These are phyloP conservation scores for Pythium insidiosum DNA, from an alignment of 352 stramenopile species.

Conservation along the genomic window DNA sequence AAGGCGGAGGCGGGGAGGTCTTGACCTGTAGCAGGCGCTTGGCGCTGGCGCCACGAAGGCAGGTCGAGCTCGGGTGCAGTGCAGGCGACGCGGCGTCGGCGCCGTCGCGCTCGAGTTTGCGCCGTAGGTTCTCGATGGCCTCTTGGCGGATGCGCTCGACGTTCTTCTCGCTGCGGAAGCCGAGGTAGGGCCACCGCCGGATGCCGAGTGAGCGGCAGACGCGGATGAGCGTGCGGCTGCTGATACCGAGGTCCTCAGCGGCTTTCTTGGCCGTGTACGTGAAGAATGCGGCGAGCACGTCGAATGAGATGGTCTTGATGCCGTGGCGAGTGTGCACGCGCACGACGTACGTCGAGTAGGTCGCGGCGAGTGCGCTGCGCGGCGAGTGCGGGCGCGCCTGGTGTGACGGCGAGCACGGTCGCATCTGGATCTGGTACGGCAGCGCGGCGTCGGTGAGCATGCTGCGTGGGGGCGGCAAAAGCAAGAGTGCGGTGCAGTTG, in stretches of 20 bases:
- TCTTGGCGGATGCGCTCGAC: constrained; percentile 71
- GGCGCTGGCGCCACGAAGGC: constrained; percentile 53
- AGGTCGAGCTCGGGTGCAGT: constrained; percentile 32
- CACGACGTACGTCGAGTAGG: constrained; percentile 49
- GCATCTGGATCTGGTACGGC: not conserved
- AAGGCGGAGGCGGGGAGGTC: constrained; percentile 21
- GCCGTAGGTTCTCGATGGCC: constrained; percentile 67
- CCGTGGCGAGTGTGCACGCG: constrained; percentile 53
- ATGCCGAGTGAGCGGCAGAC: constrained; percentile 71
- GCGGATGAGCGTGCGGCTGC: constrained; percentile 66
- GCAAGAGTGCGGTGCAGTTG: too few species aligned
- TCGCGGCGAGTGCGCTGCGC: constrained; percentile 24
- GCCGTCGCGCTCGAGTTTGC: constrained; percentile 51
- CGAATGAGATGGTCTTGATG: constrained; percentile 77
- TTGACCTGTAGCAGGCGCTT: constrained; percentile 69
- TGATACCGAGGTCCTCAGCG: constrained; percentile 66
- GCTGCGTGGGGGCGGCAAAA: too few species aligned
- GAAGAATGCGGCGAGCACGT: constrained; percentile 59
- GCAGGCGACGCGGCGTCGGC: constrained; percentile 23
- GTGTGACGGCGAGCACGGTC: not conserved
- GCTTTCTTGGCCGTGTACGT: constrained; percentile 71
- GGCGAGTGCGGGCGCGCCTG: constrained; percentile 5
- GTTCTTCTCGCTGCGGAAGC: constrained; percentile 75
- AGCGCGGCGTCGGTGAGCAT: not conserved
- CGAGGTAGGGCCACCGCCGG: constrained; percentile 69